Evolutionary conservation across 768 basidiomycete species (phyloP).

Genomic region (Antrodiella citrinella): DNA sequence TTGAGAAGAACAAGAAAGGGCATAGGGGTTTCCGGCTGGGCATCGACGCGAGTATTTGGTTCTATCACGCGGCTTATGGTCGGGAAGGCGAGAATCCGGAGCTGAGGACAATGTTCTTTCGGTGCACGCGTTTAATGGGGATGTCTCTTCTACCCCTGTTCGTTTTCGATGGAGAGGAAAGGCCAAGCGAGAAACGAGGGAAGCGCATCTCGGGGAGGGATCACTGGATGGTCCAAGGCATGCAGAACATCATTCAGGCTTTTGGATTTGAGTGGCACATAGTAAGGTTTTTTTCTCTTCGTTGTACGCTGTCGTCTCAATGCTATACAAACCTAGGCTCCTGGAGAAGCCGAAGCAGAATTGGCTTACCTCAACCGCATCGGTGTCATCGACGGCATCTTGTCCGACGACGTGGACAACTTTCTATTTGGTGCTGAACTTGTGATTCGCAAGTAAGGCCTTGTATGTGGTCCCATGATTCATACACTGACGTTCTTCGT

Average conservation of each 20-base stretch:
- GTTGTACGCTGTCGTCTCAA: conserved; percentile 22
- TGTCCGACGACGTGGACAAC: conserved; percentile 92
- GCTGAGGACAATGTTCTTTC: conserved; percentile 77
- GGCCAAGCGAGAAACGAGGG: conserved; percentile 75
- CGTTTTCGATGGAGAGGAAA: conserved; percentile 84
- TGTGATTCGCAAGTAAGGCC: conserved; percentile 73
- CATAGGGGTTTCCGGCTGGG: conserved; percentile 75
- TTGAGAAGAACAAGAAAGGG: conserved; percentile 53
- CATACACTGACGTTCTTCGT: conserved; percentile 1
- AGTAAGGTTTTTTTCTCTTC: conserved; percentile 30
- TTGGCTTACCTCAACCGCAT: conserved; percentile 78
- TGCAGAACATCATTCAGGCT: conserved; percentile 71
- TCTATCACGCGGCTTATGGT: conserved; percentile 70
- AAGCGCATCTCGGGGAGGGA: conserved; percentile 56
- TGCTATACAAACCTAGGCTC: conserved; percentile 45
- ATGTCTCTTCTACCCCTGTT: conserved; percentile 82
- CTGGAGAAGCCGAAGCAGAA: conserved; percentile 93
- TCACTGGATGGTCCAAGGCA: conserved; percentile 63
- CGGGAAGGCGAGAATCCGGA: conserved; percentile 83
- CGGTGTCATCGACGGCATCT: conserved; percentile 79
- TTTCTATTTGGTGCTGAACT: conserved; percentile 82
- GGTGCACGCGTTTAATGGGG: conserved; percentile 69
- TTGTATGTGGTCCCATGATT: not conserved
- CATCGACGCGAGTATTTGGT: conserved; percentile 81
- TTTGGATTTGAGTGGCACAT: conserved; percentile 76